Conservation (phyloP, 2,329 filamentous ascomycete species). For the Ophiostoma montium region DNA sequence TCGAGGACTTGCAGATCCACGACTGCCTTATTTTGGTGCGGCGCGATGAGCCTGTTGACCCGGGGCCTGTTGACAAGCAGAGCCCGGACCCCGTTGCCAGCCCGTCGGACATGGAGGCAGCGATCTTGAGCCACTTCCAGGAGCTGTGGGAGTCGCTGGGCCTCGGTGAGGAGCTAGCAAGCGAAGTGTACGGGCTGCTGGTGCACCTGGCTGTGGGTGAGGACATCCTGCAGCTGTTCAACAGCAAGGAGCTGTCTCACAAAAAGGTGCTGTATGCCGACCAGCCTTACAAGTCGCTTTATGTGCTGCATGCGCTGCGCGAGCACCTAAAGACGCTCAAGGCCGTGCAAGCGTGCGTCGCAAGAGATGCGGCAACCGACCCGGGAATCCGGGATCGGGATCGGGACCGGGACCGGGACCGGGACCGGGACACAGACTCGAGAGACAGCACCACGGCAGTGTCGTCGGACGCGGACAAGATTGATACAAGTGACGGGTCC, state of each 20-base stretch:
- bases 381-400: no score
- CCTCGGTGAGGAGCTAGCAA: slow-evolving; percentile 54
- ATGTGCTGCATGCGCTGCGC: slow-evolving; percentile 53
- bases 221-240: slow-evolving; percentile 44
- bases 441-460: slow-evolving; percentile 9
- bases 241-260: slow-evolving; percentile 36
- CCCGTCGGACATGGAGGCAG: slow-evolving; percentile 54
- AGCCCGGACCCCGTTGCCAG: slow-evolving; percentile 33
- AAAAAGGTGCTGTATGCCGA: slow-evolving; percentile 51
- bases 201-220: slow-evolving; percentile 55
- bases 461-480: not conserved
- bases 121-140: slow-evolving; percentile 70
- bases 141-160: slow-evolving; percentile 71
- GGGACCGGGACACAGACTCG: no score
- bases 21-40: slow-evolving; percentile 55
- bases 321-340: slow-evolving; percentile 39
- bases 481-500: not conserved
- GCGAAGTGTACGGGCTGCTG: slow-evolving; percentile 59
- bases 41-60: slow-evolving; percentile 37
- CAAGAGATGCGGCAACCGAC: no score
- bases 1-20: slow-evolving; percentile 53
- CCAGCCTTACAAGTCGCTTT: slow-evolving; percentile 60
- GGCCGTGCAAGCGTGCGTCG: no score
- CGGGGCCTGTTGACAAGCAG: slow-evolving; percentile 25
- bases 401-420: slow-evolving; percentile 7